Percentiles rank a stretch among this genome's conserved stretches.
Evolutionary conservation across 495 filamentous ascomycete genomes (phyloP).

Genomic region (Aspergillus incahuasiensis): DNA sequence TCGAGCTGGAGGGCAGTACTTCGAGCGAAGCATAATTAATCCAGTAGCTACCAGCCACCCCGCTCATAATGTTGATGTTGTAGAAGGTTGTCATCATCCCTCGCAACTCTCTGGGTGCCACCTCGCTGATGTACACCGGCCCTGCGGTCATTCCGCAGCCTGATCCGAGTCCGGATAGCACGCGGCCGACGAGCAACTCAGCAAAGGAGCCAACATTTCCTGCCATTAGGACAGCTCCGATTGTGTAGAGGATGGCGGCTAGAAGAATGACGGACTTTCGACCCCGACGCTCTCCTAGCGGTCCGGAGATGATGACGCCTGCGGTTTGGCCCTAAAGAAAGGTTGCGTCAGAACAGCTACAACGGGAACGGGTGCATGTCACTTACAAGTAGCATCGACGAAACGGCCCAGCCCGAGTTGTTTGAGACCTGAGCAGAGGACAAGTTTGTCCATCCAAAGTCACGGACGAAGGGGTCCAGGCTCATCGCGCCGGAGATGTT

Average conservation of each 20-base stretch:
- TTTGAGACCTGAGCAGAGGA: constrained; percentile 9
- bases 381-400: constrained; percentile 23
- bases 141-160: constrained; percentile 74
- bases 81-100: constrained; percentile 71
- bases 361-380: neutral
- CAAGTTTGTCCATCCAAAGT: constrained; percentile 20
- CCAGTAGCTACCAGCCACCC: constrained; percentile 79
- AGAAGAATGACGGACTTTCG: constrained; percentile 19
- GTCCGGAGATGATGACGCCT: constrained; percentile 17
- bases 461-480: constrained; percentile 17
- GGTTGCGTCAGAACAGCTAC: neutral
- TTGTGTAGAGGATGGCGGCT: constrained; percentile 18
- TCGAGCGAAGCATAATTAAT: constrained; percentile 53
- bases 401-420: constrained; percentile 22
- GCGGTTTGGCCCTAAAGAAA: constrained; percentile 11
- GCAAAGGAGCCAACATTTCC: constrained; percentile 22
- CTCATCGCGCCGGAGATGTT: constrained; percentile 27
- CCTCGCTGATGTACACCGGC: constrained; percentile 56
- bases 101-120: constrained; percentile 48
- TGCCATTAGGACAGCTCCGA: constrained; percentile 23
- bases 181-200: constrained; percentile 58
- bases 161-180: constrained; percentile 68
- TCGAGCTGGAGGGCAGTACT: constrained; percentile 42
- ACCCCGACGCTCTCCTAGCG: constrained; percentile 17
- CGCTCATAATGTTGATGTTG: constrained; percentile 71